Conservation (phyloP, 495 filamentous ascomycete species). For the Physcia stellaris region DNA sequence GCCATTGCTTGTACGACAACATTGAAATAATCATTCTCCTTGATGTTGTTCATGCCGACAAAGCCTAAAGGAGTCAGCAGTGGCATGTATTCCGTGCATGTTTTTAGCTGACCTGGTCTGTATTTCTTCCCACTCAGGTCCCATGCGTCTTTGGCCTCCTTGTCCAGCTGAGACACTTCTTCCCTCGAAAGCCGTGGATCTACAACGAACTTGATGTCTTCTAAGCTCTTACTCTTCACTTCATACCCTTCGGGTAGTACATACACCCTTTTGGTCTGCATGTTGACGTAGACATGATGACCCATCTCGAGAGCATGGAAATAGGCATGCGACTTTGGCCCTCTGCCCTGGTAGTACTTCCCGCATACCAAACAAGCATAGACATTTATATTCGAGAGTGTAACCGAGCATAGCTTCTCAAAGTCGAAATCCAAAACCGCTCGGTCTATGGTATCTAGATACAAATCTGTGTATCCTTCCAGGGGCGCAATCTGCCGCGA, state of each 20-base stretch:
- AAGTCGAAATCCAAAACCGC: slow-evolving; percentile 87
- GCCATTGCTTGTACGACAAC: slow-evolving; percentile 88
- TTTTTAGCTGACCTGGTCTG: slow-evolving; percentile 47
- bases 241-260: slow-evolving; percentile 96
- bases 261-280: slow-evolving; percentile 88
- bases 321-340: slow-evolving; percentile 90
- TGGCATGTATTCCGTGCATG: neutral
- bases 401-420: slow-evolving; percentile 93
- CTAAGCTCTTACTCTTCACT: slow-evolving; percentile 85
- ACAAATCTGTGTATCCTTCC: slow-evolving; percentile 87
- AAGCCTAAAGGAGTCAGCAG: slow-evolving; percentile 40
- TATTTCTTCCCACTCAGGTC: slow-evolving; percentile 74
- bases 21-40: slow-evolving; percentile 97
- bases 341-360: slow-evolving; percentile 92
- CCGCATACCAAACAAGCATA: slow-evolving; percentile 97
- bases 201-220: slow-evolving; percentile 97
- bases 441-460: slow-evolving; percentile 94
- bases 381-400: slow-evolving; percentile 94
- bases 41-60: slow-evolving; percentile 99
- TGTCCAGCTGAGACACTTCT: slow-evolving; percentile 70
- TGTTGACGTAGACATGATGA: slow-evolving; percentile 97
- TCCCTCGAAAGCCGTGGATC: slow-evolving; percentile 74
- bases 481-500: slow-evolving; percentile 61
- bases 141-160: slow-evolving; percentile 57
- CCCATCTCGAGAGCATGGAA: slow-evolving; percentile 90